These are phyloP conservation scores for Flaveria trinervia DNA, from an alignment of 129 eudicot genomes.

Conservation along the genomic window DNA sequence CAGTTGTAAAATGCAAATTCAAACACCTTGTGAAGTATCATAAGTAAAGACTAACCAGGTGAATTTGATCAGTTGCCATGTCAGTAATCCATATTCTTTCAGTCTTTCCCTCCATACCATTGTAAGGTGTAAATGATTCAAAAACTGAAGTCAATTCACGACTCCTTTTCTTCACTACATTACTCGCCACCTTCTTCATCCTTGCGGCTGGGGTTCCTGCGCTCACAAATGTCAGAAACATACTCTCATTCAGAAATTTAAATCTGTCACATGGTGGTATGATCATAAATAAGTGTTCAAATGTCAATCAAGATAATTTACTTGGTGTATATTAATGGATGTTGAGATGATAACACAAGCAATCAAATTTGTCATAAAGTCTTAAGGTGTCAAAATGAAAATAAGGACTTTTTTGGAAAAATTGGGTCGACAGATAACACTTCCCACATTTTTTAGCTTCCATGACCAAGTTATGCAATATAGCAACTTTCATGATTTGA, in stretches of 20 bases:
- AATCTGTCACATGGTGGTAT: not conserved
- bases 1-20: not conserved
- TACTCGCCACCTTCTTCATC: conserved; percentile 94
- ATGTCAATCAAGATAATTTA: not conserved
- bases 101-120: conserved; percentile 78
- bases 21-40: not conserved
- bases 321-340: not conserved
- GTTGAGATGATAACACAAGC: not conserved
- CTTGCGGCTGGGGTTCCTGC: conserved; percentile 99
- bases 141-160: conserved; percentile 87
- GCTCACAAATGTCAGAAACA: conserved; percentile 14
- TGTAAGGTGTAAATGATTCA: conserved; percentile 90
- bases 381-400: not conserved
- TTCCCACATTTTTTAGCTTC: not conserved
- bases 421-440: not conserved
- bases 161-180: conserved; percentile 82
- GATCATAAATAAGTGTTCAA: conserved; percentile 6
- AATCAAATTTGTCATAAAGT: too few species aligned
- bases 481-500: too few species aligned
- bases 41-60: conserved; percentile 59
- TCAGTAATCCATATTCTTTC: conserved; percentile 97
- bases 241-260: conserved; percentile 6
- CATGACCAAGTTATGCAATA: not conserved
- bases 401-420: not conserved
- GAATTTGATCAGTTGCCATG: conserved; percentile 83